phyloP scores from a whole-genome alignment of 371 early-diverging fungal species.

The Mucor circinelloides region DNA sequence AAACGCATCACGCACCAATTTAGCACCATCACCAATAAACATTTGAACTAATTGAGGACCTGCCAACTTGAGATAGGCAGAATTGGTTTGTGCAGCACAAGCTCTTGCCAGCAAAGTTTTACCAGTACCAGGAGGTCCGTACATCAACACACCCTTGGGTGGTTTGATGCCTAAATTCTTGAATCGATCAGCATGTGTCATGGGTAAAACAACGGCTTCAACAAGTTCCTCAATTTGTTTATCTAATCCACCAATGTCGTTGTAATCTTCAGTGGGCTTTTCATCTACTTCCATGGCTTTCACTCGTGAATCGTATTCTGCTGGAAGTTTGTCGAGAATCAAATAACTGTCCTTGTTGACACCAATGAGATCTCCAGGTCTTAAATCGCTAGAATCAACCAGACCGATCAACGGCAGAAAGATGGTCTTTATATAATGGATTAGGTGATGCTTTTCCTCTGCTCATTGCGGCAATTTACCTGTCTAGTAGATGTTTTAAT shows the following conservation, averaged over 20 bases:
- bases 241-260: conserved; percentile 98
- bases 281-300: conserved; percentile 99
- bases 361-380: conserved; percentile 99
- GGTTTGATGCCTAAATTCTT: conserved; percentile 96
- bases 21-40: conserved; percentile 99
- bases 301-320: conserved; percentile 99
- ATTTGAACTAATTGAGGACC: conserved; percentile 99
- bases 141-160: conserved; percentile 98
- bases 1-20: conserved; percentile 99
- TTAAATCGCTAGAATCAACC: conserved; percentile 90
- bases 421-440: conserved; percentile 67
- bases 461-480: conserved; percentile 43
- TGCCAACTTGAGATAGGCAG: conserved; percentile 95
- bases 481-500: conserved; percentile 97
- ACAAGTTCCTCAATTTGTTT: conserved; percentile 99
- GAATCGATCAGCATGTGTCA: conserved; percentile 97
- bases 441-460: neutral
- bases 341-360: conserved; percentile 99
- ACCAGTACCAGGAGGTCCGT: conserved; percentile 98
- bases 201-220: conserved; percentile 98
- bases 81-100: conserved; percentile 97
- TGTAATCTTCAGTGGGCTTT: conserved; percentile 99
- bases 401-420: conserved; percentile 98
- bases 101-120: conserved; percentile 98
- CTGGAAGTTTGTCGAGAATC: conserved; percentile 97